These are phyloP conservation scores for Thalassiosira livingstoniorum DNA, from an alignment of 352 stramenopile species.

Conservation along the genomic window DNA sequence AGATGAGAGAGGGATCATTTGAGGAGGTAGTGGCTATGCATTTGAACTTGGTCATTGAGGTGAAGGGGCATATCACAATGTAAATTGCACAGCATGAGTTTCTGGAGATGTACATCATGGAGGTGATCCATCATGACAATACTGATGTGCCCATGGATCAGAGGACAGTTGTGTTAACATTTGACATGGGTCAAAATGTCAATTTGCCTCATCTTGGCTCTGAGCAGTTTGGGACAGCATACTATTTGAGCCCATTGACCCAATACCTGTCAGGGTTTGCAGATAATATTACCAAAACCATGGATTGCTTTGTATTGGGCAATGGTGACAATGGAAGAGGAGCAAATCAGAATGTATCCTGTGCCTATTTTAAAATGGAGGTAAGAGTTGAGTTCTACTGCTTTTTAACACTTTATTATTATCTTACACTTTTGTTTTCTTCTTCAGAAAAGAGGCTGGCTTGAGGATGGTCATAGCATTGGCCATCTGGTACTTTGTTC, in stretches of 20 bases:
- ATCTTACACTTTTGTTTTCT: not conserved
- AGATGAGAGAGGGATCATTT: too few species aligned
- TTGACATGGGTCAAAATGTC: slow-evolving; percentile 24
- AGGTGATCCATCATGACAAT: slow-evolving; percentile 11
- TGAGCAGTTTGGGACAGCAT: slow-evolving; percentile 1
- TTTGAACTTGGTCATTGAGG: too few species aligned
- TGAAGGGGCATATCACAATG: too few species aligned
- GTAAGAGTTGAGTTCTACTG: not conserved
- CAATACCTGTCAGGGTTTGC: not conserved
- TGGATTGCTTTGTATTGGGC: slow-evolving; percentile 20
- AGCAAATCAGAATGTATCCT: slow-evolving; percentile 6
- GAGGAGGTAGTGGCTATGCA: too few species aligned
- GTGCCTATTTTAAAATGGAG: slow-evolving; percentile 9
- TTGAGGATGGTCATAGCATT: not conserved
- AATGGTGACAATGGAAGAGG: not conserved
- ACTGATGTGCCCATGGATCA: not conserved
- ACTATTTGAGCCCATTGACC: slow-evolving; percentile 13
- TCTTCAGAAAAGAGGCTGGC: not conserved
- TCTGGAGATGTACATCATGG: too few species aligned
- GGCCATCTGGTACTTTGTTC: slow-evolving; percentile 20
- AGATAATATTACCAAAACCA: not conserved
- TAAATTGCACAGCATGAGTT: too few species aligned
- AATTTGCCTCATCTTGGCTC: not conserved
- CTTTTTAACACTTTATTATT: not conserved
- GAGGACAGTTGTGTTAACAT: not conserved